Base-by-base conservation (phyloP, 1,139 yeast genomes). In the Scheffersomyces illinoinensis region DNA sequence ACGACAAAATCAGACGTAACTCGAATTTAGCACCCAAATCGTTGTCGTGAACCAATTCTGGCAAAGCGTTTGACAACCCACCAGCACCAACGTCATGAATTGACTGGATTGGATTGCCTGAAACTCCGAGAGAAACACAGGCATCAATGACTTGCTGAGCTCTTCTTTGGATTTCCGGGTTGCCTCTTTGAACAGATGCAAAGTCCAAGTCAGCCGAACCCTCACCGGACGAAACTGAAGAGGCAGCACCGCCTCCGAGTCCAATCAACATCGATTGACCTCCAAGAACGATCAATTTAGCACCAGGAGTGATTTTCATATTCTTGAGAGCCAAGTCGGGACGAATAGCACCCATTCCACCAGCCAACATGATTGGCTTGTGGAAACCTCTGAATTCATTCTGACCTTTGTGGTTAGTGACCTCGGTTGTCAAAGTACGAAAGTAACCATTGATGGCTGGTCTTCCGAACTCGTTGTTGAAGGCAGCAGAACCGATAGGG, bases 31-130 rank as follows among this genome's bases (percentile, higher is more conserved):
- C 99, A 73, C 99, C 99, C 62, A 96, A 84, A 64, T 90, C 96
- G 73, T 95, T 95, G 73, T 96, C 99, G 71, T 96, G 98, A 50
- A 95, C 99, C 66, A 96, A 84, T 78, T 96, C 99, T 2, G 99
- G 98, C 66, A 96, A 82, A 10, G 99, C 99, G 71, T 96, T 96
- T 43, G 98, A 93, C 66, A 96, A 82, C 56, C 99, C 99, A 75
- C 99, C 99, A 53, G 99, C 99, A 76, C 99, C 99, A 57, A 96
- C 99, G 77, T 96, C 99, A 73, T 96, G 99, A 68, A 96, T 91
- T 46, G 97, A 92, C 76, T 93, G 97, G 66, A 96, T 91, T 55
- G 98, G 99, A 70, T 89, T 93, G 17, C 69, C 68, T 33, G 82
- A 81, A 43, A 81, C 81, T 57, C 97, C 97, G 59, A 92, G 81